Conservation (phyloP, 202 grass and related monocot species). For the Saccharum hybrid region DNA sequence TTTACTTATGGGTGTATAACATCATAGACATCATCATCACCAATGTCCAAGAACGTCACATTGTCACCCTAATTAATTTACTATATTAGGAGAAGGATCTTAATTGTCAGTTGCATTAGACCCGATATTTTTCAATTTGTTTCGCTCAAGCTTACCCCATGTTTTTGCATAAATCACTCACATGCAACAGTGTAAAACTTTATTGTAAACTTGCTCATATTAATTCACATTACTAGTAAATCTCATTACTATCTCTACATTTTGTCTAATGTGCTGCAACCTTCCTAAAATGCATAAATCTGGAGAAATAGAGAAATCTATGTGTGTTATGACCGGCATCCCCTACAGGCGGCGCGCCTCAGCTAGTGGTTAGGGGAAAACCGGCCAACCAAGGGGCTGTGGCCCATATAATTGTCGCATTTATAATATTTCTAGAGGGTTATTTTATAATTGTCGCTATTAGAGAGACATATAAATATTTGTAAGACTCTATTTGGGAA, state of each 20-base stretch:
- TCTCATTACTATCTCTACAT: background rate
- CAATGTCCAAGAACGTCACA: conserved; percentile 6
- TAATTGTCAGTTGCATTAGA: background rate
- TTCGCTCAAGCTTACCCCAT: conserved; percentile 14
- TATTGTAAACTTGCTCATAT: background rate
- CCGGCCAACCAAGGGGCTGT: too few species aligned
- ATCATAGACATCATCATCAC: background rate
- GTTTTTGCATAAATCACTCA: background rate
- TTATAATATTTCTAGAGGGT: too few species aligned
- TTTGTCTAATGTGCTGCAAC: conserved; percentile 10
- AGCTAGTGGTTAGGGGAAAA: too few species aligned
- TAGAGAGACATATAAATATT: too few species aligned
- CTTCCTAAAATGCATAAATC: background rate
- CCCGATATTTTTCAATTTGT: background rate
- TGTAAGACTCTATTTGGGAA: too few species aligned
- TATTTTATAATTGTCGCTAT: too few species aligned
- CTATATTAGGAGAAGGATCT: background rate
- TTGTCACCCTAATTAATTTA: conserved; percentile 1
- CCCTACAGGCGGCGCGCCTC: too few species aligned
- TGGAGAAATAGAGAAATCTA: background rate
- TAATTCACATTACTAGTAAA: background rate
- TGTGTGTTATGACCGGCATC: too few species aligned
- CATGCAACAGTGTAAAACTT: background rate
- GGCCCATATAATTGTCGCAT: too few species aligned
- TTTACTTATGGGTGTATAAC: conserved; percentile 11